These are phyloP conservation scores for Clarireedia paspali DNA, from an alignment of 2,329 filamentous ascomycete species.

Conservation along the genomic window DNA sequence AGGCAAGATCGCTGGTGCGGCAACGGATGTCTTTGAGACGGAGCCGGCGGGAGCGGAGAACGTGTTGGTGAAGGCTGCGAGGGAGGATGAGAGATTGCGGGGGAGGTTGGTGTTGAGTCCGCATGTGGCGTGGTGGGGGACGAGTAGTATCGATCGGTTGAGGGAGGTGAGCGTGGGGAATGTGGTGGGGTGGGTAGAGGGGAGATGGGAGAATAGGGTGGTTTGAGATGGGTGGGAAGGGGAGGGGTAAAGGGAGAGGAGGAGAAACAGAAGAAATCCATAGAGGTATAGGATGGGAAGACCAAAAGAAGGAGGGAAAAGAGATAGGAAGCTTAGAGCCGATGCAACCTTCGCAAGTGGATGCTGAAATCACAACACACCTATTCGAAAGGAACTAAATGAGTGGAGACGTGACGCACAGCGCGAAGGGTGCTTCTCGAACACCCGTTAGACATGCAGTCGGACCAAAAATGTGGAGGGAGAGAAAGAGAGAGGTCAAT, in stretches of 20 bases:
- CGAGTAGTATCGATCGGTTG: conserved; percentile 39
- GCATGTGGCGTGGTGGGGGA: conserved; percentile 46
- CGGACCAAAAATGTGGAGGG: no score
- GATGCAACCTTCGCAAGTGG: no score
- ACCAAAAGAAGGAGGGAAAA: no score
- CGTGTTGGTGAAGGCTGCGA: conserved; percentile 16
- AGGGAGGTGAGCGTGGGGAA: conserved; percentile 37
- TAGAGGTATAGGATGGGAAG: background rate
- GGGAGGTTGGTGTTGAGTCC: conserved; percentile 44
- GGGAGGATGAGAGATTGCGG: conserved; percentile 21
- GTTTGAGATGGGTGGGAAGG: background rate
- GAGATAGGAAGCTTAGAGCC: no score
- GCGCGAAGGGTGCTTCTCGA: no score
- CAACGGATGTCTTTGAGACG: conserved; percentile 27
- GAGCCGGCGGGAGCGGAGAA: conserved; percentile 35
- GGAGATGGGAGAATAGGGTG: conserved; percentile 18
- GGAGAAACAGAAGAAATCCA: background rate
- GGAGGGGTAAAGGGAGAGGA: background rate
- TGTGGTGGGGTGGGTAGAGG: conserved; percentile 37
- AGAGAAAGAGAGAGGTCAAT: background rate
- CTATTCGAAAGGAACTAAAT: no score
- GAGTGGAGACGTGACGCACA: no score
- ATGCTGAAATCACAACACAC: no score
- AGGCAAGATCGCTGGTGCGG: conserved; percentile 24
- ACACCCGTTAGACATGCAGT: no score